These are phyloP conservation scores for Puccinia novopanici DNA, from an alignment of 1,284 basidiomycete genomes.

Conservation along the genomic window DNA sequence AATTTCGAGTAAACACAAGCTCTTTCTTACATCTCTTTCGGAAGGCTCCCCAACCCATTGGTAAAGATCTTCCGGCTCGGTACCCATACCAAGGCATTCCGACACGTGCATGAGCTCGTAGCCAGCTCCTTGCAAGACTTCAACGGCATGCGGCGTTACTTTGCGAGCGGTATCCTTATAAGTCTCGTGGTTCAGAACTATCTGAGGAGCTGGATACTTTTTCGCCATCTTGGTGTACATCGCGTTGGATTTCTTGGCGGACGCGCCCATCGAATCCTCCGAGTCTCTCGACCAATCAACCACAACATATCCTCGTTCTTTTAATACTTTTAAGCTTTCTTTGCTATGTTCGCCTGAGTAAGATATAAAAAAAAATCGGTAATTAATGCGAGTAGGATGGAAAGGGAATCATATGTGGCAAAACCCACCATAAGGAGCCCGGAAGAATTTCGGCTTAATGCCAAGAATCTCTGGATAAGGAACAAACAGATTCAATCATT, in stretches of 20 bases:
- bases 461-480: constrained; percentile 43
- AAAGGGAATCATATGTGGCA: background rate
- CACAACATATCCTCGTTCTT: constrained; percentile 37
- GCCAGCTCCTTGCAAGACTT: constrained; percentile 30
- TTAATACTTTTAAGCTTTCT: constrained; percentile 31
- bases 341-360: background rate
- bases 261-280: constrained; percentile 28
- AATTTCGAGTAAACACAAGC: background rate
- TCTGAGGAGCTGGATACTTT: constrained; percentile 21
- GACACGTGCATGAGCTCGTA: constrained; percentile 36
- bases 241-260: constrained; percentile 1
- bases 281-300: constrained; percentile 45
- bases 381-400: background rate
- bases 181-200: constrained; percentile 46
- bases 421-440: constrained; percentile 44
- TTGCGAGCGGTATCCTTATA: constrained; percentile 3
- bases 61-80: constrained; percentile 19
- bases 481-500: background rate
- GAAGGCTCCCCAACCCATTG: constrained; percentile 44
- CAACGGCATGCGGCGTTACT: constrained; percentile 35
- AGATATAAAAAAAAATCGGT: background rate
- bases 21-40: constrained; percentile 33
- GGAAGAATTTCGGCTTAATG: constrained; percentile 45
- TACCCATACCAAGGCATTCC: constrained; percentile 40
- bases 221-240: constrained; percentile 18